Base-by-base conservation (phyloP, 768 basidiomycete species). In the Boletus rufocinnamomeus region DNA sequence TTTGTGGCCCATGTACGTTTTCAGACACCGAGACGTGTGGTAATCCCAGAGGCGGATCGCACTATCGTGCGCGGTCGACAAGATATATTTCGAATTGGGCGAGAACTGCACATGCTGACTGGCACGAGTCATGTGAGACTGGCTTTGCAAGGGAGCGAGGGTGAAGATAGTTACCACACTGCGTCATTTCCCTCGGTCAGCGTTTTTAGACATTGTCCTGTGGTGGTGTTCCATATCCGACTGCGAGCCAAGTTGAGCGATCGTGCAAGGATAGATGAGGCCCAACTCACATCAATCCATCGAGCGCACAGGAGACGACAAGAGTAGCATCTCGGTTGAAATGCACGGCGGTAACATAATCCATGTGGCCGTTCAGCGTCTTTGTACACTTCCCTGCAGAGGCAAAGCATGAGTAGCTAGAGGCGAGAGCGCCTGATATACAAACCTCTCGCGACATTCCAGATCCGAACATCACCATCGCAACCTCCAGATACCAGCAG, bases 31-130 rank as follows among this genome's bases (percentile, higher is more conserved):
- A 0, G 91, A 89, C 0, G 88, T 89, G 61, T 95, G 92, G 72
- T 94, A 96, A 68, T 97, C 93, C 95, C 96, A 98, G 5, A 99
- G 78, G 2, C 96, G 87, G 62, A 98, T 93, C 0, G 90, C 88
- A 57, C 88, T 93, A 68, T 98, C 95, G 68, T 98, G 89, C 0
- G 96, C 92, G 0, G 94, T 92, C 2, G 94, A 94, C 52, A 99
- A 82, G 52, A 99, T 89, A 74, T 93, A 95, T 74, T 91, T 92
- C 8, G 93, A 94, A 67, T 97, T 97, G 10, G 96, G 96, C 0
- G 95, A 95, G 76, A 99, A 98, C 66, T 89, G 85, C 17, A 95
- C 93, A 67, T 90, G 89, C 74, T 95, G 93, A 60, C 93, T 93
- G 34, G 27, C 3, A 47, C 21, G 35, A 44, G 32, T 49, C 44